Base-by-base conservation (phyloP, 2,329 filamentous ascomycete genomes). In the Ophiocordyceps sinensis region DNA sequence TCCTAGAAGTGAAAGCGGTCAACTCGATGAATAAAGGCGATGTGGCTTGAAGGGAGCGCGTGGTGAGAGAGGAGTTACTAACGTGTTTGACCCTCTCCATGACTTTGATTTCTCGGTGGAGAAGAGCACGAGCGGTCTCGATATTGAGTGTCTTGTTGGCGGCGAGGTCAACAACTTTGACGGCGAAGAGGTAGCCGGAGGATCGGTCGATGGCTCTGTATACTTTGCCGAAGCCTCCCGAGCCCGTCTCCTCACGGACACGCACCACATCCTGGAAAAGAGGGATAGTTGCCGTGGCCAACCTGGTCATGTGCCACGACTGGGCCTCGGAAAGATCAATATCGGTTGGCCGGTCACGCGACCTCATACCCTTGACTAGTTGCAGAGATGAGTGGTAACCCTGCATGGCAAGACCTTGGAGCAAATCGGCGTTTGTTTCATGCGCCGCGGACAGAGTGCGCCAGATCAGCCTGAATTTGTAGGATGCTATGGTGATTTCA, bases 91-190 rank as follows among this genome's bases (percentile, higher is more conserved):
- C 10, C 13, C 30, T 34, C 30, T 40, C 30, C 31, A 40, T 29
- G 14, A 36, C 19, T 19, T 36, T 40, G 39, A 40, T 28, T 28
- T 40, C 39, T 40, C 7, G 29, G 19, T 40, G 31, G 19, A 40
- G 30, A 11, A 11, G 3, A 28, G 39, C 39, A 36, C 39, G 39
- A 5, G 39, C 31, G 5, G 13, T 14, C 26, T 40, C 36, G 15
- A 29, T n/a, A 23, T 37, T 9, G 21, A 21, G 21, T 14, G 13
- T 15, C 36, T 21, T 23, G 23, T 37, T n/a, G n/a, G n/a, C 7
- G 2, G 1, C 11, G 4, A 37, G 36, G 3, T 28, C 7, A 14
- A 37, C 36, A 11, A 37, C 36, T 19, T 37, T 37, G 13, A 37
- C 19, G 26, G 36, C 36, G 12, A 37, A 37, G 3, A 8, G 7